A percentile compares a stretch with the other conserved stretches of the same genome.
Conservation (phyloP, 352 stramenopile genomes). For the Phytophthora sansomeana region DNA sequence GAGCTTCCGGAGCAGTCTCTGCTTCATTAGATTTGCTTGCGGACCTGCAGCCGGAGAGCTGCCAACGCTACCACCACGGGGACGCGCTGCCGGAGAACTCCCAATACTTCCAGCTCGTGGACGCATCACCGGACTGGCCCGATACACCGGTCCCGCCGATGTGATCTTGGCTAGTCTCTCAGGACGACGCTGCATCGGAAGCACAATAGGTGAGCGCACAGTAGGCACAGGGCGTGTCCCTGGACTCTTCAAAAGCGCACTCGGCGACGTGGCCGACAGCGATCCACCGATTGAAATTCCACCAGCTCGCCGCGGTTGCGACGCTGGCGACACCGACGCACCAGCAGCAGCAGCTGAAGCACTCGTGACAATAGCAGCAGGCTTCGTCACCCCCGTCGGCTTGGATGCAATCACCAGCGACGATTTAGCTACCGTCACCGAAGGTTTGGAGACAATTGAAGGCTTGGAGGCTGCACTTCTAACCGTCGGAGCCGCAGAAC, state of each 20-base stretch:
- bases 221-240: constrained; percentile 15
- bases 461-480: constrained; percentile 14
- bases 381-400: neutral
- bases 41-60: constrained; percentile 25
- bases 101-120: constrained; percentile 30
- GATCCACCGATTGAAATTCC: constrained; percentile 37
- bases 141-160: constrained; percentile 53
- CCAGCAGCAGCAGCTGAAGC: neutral
- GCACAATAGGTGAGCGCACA: constrained; percentile 48
- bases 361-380: constrained; percentile 4
- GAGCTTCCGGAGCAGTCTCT: constrained; percentile 63
- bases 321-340: neutral
- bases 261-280: constrained; percentile 15
- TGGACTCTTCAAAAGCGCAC: constrained; percentile 16
- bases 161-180: constrained; percentile 77
- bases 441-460: constrained; percentile 3
- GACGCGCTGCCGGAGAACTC: constrained; percentile 25
- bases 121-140: constrained; percentile 60
- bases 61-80: constrained; percentile 24
- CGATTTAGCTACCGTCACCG: neutral
- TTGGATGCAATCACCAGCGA: too few species aligned
- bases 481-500: neutral
- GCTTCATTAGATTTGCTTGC: constrained; percentile 29
- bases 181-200: constrained; percentile 53
- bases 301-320: constrained; percentile 16